phyloP scores from a whole-genome alignment of 2,329 filamentous ascomycete genomes.

The Fusarium aywerte region DNA sequence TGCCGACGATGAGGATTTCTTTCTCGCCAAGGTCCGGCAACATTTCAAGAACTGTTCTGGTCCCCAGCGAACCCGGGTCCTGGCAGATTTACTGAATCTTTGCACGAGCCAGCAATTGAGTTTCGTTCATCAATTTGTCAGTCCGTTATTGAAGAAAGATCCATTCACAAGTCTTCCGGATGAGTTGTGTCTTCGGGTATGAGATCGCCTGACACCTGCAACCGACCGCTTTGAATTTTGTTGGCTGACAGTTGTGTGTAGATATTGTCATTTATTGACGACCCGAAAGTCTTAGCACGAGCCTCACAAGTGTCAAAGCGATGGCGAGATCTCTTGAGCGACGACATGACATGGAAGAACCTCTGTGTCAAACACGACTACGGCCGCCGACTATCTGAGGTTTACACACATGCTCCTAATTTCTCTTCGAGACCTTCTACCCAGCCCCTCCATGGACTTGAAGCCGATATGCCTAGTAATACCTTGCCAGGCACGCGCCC shows the following conservation, averaged over 20 bases:
- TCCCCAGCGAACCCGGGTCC: conserved; percentile 79
- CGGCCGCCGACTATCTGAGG: conserved; percentile 67
- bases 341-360: conserved; percentile 98
- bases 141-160: conserved; percentile 93
- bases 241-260: conserved; percentile 52
- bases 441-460: conserved; percentile 48
- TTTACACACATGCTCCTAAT: conserved; percentile 51
- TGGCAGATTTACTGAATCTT: conserved; percentile 89
- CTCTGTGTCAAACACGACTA: conserved; percentile 97
- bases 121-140: conserved; percentile 96
- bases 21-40: conserved; percentile 80
- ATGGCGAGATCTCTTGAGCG: conserved; percentile 92
- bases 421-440: conserved; percentile 48
- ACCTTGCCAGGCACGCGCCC: conserved; percentile 60
- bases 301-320: conserved; percentile 95
- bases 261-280: conserved; percentile 97
- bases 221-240: background rate
- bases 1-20: conserved; percentile 83
- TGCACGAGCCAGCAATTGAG: conserved; percentile 96
- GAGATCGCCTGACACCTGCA: conserved; percentile 47
- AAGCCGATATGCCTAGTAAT: conserved; percentile 51
- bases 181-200: conserved; percentile 88
- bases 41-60: conserved; percentile 83
- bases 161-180: conserved; percentile 92
- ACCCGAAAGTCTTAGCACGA: conserved; percentile 91